Evolutionary conservation across 345 rosid genomes (phyloP).

Genomic region (Linum lewisii): DNA sequence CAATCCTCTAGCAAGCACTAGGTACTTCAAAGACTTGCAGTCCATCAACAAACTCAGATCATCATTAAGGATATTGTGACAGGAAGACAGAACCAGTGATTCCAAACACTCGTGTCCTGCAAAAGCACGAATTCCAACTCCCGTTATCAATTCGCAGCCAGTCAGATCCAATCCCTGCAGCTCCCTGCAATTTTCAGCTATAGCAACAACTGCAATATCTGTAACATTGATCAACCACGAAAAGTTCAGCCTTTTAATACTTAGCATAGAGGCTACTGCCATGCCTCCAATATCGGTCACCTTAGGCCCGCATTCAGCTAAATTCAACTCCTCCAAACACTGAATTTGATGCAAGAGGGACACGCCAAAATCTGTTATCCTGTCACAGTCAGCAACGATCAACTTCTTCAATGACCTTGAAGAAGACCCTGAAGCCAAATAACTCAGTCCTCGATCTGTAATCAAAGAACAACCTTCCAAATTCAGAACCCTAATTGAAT

Average conservation of each 20-base stretch:
- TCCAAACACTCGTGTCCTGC: conserved; percentile 24
- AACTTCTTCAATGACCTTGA: conserved; percentile 27
- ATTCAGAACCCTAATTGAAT: conserved; percentile 23
- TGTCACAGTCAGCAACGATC: conserved; percentile 32
- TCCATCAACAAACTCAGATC: conserved; percentile 19
- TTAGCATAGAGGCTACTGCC: conserved; percentile 22
- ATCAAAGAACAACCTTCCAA: conserved; percentile 30
- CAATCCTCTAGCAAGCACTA: conserved; percentile 29
- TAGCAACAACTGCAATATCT: conserved; percentile 22
- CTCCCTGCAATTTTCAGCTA: conserved; percentile 25
- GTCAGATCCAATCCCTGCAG: conserved; percentile 31
- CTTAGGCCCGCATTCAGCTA: conserved; percentile 37
- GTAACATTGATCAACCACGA: conserved; percentile 39
- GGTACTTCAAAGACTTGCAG: conserved; percentile 21
- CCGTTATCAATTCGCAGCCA: conserved; percentile 34
- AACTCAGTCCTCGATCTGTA: conserved; percentile 26
- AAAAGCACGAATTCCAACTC: conserved; percentile 28
- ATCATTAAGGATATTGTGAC: conserved; percentile 14
- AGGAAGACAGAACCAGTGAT: conserved; percentile 24
- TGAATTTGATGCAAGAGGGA: conserved; percentile 19
- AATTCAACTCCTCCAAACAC: conserved; percentile 39
- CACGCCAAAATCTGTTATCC: conserved; percentile 32
- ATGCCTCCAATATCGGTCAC: conserved; percentile 31
- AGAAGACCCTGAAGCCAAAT: conserved; percentile 24
- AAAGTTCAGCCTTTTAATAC: conserved; percentile 27